phyloP scores from a whole-genome alignment of 106 monocot species.

The Gastrodia elata region DNA sequence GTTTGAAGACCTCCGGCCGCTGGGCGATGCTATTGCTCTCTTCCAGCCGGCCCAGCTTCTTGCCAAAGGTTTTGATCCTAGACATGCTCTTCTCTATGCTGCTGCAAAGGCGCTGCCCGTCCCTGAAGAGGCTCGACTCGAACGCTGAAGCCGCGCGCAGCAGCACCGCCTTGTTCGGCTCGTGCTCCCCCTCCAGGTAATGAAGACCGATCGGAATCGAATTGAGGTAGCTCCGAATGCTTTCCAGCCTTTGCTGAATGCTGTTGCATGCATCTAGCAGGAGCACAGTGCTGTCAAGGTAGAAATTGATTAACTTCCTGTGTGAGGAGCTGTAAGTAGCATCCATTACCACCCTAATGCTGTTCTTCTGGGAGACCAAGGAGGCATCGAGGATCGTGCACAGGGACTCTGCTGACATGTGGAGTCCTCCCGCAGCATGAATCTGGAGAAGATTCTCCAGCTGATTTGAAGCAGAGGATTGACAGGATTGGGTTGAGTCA shows the following conservation, averaged over 20 bases:
- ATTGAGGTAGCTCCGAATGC: not conserved
- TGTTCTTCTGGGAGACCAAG: not conserved
- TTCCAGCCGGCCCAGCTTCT: not conserved
- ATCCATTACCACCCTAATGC: not conserved
- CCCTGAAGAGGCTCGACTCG: not conserved
- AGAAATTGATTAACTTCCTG: not conserved
- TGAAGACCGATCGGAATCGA: not conserved
- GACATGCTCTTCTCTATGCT: not conserved
- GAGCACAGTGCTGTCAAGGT: not conserved
- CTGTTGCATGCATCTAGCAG: not conserved
- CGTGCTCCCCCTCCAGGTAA: not conserved
- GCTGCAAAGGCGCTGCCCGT: too few relatives aligned
- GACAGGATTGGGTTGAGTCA: not conserved
- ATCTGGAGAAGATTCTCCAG: not conserved
- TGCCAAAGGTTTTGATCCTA: not conserved
- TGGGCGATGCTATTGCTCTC: not conserved
- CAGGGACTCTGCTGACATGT: not conserved
- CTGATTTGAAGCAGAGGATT: not conserved
- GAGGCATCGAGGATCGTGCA: not conserved
- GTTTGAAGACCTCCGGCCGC: not conserved
- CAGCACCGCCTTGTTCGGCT: not conserved
- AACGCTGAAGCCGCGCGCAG: not conserved
- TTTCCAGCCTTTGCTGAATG: not conserved
- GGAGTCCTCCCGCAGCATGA: not conserved
- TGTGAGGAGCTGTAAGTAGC: not conserved